Evolutionary conservation across 2,329 filamentous ascomycete genomes (phyloP).

Genomic region (Zymoseptoria crescenta): DNA sequence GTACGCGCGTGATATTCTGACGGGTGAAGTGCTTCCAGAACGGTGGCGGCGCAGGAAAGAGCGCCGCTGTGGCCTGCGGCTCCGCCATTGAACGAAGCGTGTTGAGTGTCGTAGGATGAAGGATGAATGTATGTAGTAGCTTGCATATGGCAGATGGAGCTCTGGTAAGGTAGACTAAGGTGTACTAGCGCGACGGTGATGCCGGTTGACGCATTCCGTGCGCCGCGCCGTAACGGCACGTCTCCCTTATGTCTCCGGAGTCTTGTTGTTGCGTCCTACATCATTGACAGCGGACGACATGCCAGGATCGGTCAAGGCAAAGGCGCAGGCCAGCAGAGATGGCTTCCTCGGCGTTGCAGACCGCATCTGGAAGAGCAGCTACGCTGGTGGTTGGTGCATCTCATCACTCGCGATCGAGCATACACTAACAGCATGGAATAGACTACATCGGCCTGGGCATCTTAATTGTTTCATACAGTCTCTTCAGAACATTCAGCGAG

Average conservation of each 20-base stretch:
- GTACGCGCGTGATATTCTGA: constrained; percentile 58
- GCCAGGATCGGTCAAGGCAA: not conserved
- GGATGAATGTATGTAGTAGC: not conserved
- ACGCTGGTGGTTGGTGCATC: constrained; percentile 50
- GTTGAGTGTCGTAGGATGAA: not conserved
- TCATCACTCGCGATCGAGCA: not conserved
- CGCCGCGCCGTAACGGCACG: not conserved
- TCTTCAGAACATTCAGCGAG: constrained; percentile 57
- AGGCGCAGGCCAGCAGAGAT: not conserved
- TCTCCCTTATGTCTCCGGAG: not conserved
- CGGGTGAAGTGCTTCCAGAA: constrained; percentile 86
- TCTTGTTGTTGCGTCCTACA: not conserved
- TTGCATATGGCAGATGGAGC: not conserved
- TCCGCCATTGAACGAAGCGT: constrained; percentile 51
- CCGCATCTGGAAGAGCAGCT: constrained; percentile 54
- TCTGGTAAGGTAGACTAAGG: not conserved
- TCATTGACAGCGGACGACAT: not conserved
- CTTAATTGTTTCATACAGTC: constrained; percentile 59
- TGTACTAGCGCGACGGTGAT: not conserved
- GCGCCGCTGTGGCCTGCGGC: constrained; percentile 42
- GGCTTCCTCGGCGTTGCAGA: not conserved
- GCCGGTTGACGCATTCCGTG: not conserved
- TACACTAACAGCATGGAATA: not conserved
- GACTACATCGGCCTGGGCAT: constrained; percentile 76
- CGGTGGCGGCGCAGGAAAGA: constrained; percentile 78